Conservation (phyloP, 306 rosid genomes). For the Fragaria iinumae region DNA sequence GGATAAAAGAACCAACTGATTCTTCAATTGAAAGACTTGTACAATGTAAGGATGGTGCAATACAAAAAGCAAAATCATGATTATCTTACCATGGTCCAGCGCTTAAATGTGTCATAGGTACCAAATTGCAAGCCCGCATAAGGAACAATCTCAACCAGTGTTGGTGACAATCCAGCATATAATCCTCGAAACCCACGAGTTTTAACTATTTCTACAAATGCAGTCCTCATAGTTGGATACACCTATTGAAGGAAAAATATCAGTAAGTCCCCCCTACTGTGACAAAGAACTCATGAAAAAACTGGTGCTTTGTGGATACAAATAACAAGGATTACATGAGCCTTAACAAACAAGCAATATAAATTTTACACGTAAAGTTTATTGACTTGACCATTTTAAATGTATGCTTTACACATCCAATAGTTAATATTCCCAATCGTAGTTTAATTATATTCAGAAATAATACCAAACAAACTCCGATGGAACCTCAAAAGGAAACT, state of each 20-base stretch:
- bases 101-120: slow-evolving; percentile 88
- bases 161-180: slow-evolving; percentile 88
- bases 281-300: not conserved
- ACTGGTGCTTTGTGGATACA: slow-evolving; percentile 15
- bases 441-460: not conserved
- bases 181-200: slow-evolving; percentile 74
- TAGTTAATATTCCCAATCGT: not conserved
- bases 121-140: slow-evolving; percentile 97
- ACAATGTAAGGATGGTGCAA: not conserved
- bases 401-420: not conserved
- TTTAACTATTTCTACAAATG: slow-evolving; percentile 59
- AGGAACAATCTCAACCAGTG: slow-evolving; percentile 93
- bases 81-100: slow-evolving; percentile 74
- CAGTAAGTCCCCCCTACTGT: slow-evolving; percentile 8
- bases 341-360: not conserved
- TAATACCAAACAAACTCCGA: not conserved
- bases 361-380: not conserved
- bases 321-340: not conserved
- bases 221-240: slow-evolving; percentile 90
- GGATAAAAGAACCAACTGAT: not conserved
- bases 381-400: not conserved
- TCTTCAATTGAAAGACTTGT: not conserved
- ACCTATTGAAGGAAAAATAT: slow-evolving; percentile 45
- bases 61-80: not conserved
- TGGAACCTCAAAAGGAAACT: slow-evolving; percentile 1